Conservation (phyloP, 2,329 filamentous ascomycete species). For the Pseudogymnoascus sp. region DNA sequence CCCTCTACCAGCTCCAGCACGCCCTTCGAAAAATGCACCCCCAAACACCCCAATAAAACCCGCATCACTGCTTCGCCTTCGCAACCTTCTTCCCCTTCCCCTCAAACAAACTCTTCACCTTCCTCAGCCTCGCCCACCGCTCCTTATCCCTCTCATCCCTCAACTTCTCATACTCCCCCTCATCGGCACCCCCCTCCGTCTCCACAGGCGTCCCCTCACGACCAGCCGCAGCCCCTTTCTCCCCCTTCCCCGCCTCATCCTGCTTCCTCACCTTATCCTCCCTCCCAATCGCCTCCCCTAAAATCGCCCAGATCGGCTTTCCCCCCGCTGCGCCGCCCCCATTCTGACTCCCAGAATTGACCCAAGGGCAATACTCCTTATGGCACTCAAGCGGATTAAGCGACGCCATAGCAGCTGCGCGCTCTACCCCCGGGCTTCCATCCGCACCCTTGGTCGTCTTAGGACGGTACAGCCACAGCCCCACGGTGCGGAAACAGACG, state of each 20-base stretch:
- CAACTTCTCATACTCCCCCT: conserved; percentile 31
- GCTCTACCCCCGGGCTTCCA: conserved; percentile 42
- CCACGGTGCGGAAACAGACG: conserved; percentile 79
- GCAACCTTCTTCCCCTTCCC: conserved; percentile 49
- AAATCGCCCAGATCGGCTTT: conserved; percentile 38
- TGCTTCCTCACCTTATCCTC: not conserved
- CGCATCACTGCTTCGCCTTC: not conserved
- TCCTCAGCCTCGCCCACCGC: conserved; percentile 62
- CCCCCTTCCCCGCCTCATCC: conserved; percentile 7
- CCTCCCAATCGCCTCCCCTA: conserved; percentile 37
- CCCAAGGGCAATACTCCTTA: conserved; percentile 79
- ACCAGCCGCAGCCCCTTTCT: conserved; percentile 11
- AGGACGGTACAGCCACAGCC: conserved; percentile 88
- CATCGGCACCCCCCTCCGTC: conserved; percentile 22
- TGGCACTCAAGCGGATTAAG: conserved; percentile 67
- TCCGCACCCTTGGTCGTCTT: conserved; percentile 54
- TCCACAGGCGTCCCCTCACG: conserved; percentile 21
- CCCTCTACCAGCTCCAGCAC: not conserved
- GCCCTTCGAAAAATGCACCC: not conserved
- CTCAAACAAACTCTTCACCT: conserved; percentile 65
- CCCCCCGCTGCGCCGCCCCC: conserved; percentile 28
- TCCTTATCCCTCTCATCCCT: conserved; percentile 60
- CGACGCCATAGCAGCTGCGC: conserved; percentile 50
- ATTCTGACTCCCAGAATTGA: conserved; percentile 56
- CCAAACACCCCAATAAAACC: not conserved